Evolutionary conservation across 2,329 filamentous ascomycete species (phyloP).

Genomic region (Diaporthe helianthi): DNA sequence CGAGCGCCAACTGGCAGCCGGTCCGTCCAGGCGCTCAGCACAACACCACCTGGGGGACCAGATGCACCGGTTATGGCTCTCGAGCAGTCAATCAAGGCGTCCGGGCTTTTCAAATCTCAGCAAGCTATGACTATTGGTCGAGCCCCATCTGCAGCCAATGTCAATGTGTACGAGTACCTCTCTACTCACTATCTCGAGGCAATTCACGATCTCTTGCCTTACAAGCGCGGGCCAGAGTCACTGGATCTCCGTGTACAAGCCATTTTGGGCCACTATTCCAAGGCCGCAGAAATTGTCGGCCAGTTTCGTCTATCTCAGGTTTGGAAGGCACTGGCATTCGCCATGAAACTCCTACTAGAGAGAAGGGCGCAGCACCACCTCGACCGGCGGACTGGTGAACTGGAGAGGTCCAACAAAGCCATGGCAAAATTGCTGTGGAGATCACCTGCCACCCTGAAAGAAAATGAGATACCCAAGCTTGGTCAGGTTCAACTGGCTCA

Average conservation of each 20-base stretch:
- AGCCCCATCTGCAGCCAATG: slow-evolving; percentile 56
- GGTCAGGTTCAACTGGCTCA: slow-evolving; percentile 21
- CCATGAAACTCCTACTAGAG: slow-evolving; percentile 59
- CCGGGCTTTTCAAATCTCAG: slow-evolving; percentile 63
- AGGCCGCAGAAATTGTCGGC: slow-evolving; percentile 61
- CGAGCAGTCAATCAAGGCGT: slow-evolving; percentile 65
- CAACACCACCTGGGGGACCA: slow-evolving; percentile 58
- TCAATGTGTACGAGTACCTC: slow-evolving; percentile 62
- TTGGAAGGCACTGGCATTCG: slow-evolving; percentile 67
- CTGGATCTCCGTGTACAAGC: slow-evolving; percentile 55
- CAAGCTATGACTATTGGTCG: slow-evolving; percentile 69
- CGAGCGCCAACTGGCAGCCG: slow-evolving; percentile 53
- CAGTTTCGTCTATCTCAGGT: slow-evolving; percentile 69
- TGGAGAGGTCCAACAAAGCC: slow-evolving; percentile 37
- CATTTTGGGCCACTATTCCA: slow-evolving; percentile 64
- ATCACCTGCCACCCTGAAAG: not conserved
- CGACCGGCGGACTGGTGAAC: slow-evolving; percentile 53
- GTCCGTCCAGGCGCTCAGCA: slow-evolving; percentile 55
- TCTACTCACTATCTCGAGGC: slow-evolving; percentile 63
- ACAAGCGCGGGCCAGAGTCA: slow-evolving; percentile 43
- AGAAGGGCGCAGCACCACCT: slow-evolving; percentile 65
- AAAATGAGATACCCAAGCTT: slow-evolving; percentile 4
- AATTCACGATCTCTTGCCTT: slow-evolving; percentile 57
- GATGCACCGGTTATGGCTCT: slow-evolving; percentile 57
- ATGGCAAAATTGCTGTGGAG: slow-evolving; percentile 36